Conservation (phyloP, 2,329 filamentous ascomycete species). For the Metarhizium brunneum region DNA sequence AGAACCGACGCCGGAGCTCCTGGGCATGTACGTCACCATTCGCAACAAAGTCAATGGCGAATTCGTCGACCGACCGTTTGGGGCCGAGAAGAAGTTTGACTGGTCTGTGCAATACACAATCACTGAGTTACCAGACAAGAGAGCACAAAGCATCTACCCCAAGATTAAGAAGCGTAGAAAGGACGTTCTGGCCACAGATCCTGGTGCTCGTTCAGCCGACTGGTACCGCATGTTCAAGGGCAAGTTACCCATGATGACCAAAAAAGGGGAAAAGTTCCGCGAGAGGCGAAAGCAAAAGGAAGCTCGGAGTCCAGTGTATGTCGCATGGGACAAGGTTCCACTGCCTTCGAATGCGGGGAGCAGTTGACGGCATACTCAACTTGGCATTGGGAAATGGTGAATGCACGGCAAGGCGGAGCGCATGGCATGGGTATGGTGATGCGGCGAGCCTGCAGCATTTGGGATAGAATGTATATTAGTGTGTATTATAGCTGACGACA, state of each 20-base stretch:
- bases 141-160: slow-evolving; percentile 44
- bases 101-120: slow-evolving; percentile 79
- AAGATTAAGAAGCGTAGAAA: slow-evolving; percentile 47
- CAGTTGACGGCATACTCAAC: background rate
- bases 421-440: background rate
- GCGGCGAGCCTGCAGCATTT: background rate
- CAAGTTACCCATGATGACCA: slow-evolving; percentile 30
- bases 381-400: slow-evolving; percentile 3
- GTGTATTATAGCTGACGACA: background rate
- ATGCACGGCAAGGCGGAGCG: background rate
- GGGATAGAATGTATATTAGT: background rate
- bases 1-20: slow-evolving; percentile 28
- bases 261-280: slow-evolving; percentile 51
- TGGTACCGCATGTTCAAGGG: slow-evolving; percentile 40
- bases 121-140: slow-evolving; percentile 43
- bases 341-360: slow-evolving; percentile 8
- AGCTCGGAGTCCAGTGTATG: slow-evolving; percentile 32
- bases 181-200: slow-evolving; percentile 31
- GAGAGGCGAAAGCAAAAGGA: slow-evolving; percentile 42
- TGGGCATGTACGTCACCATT: slow-evolving; percentile 64
- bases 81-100: slow-evolving; percentile 27
- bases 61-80: slow-evolving; percentile 50
- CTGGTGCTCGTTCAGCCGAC: slow-evolving; percentile 29
- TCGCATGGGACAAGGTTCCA: slow-evolving; percentile 33
- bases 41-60: slow-evolving; percentile 63